Evolutionary conservation across 441 rosid species (phyloP), one percentile per base, ranked within the genome.

Genomic region (Eutrema salsugineum): DNA sequence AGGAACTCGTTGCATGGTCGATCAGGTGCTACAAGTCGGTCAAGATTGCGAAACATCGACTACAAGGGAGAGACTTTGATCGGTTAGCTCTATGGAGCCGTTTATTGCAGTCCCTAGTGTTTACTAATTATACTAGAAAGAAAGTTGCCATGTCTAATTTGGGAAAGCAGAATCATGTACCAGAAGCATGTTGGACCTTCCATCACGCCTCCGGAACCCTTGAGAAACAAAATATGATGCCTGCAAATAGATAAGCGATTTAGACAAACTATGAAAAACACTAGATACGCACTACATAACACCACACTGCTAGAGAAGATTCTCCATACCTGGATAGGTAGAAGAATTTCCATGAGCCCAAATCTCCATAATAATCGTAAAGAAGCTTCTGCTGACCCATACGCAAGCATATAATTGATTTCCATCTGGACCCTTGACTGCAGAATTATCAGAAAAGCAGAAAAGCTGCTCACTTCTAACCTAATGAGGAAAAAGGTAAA

Each of bases 141-240:
- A 6, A 53, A 54, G 28, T 22, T 51, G 40, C 12, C 19, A 62
- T 33, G 71, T 54, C 43, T 65, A 32, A 39, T 42, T 42, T 17
- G 19, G 47, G 38, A 72, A 59, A 49, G 42, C 51, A 75, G 36
- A 20, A 8, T 28, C 22, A 67, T 63, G 20, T 83, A 88, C 93
- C 93, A 88, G 70, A 74, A 88, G 91, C 93, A 88, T 86, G 81
- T 88, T 88, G 46, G 91, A 85, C 76, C 89, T 72, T 75, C 68
- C 85, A 79, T 85, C 91, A 39, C 87, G 87, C 80, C 93, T 85
- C 83, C 62, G 75, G 70, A 88, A 88, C 32, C 85, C 88, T 62
- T 74, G 78, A 8, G 77, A 79, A 57, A 83, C 88, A 44, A 86
- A 83, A 68, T 88, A 88, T 55, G 86, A 83, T 63, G 91, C 93